Base-by-base conservation (phyloP, 805 yeast genomes). In the Yarrowia keelungensis region DNA sequence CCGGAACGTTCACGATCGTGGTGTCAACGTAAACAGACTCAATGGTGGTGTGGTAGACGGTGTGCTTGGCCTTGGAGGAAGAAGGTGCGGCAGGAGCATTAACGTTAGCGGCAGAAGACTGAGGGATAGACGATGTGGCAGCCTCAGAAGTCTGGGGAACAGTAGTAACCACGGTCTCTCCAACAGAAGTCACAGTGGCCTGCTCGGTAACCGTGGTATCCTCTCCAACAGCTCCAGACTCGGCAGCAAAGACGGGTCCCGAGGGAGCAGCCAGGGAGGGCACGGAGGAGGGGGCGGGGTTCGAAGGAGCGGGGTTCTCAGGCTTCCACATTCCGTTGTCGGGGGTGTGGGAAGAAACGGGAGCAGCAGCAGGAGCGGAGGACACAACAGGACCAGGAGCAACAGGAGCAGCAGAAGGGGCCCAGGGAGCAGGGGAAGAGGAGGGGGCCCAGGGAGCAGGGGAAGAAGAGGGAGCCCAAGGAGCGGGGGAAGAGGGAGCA, bases 251-350 rank as follows among this genome's bases (percentile, higher is more conserved):
- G 8, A 38, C 47, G 7, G 59, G 59, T 1, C 26, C 49, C 1
- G 49, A 45, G 5, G 49, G 49, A 45, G 49, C 49, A 45, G 49
- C 49, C 5, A 45, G 49, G 8, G 49, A 45, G 7, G 39, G 2
- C 3, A 26, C 32, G 32, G 32, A 26, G 32, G 32, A 26, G 7
- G 32, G 32, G 2, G 7, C 7, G 32, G 32, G 32, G 16, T 14
- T 7, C 8, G 32, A 36, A 9, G 42, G 42, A 19, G 15, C 39
- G 16, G n/a, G 19, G 32, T 26, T 26, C n/a, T 41, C 64, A n/a
- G 64, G 64, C 22, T 32, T 32, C 64, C 64, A 58, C 50, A 26
- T 11, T 9, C 59, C 59, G 59, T 53, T 39, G 45, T 53, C 45
- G 35, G 43, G 35, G 26, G 56, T 38, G 39, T 38, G 5, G n/a